phyloP scores from a whole-genome alignment of 345 rosid species.

The Lagerstroemia speciosa region DNA sequence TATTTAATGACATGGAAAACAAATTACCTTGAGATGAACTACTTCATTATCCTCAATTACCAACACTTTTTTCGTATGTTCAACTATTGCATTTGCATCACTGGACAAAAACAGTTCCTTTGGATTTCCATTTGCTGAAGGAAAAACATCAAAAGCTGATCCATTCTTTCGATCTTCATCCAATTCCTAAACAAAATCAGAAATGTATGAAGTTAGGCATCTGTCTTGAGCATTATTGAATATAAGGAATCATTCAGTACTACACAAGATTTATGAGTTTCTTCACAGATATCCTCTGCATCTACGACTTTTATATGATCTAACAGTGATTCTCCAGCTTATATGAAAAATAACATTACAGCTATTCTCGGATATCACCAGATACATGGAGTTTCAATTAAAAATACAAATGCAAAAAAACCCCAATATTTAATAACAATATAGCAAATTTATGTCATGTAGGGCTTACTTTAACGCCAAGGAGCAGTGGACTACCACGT shows the following conservation, averaged over 20 bases:
- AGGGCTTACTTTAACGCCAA: constrained; percentile 81
- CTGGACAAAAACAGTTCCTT: constrained; percentile 79
- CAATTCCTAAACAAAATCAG: constrained; percentile 38
- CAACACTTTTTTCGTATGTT: constrained; percentile 83
- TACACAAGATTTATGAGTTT: neutral
- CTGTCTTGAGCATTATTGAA: neutral
- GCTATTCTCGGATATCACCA: neutral
- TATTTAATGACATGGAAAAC: neutral
- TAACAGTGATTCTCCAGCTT: too few relatives aligned
- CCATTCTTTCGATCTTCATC: constrained; percentile 32
- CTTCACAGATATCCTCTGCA: neutral
- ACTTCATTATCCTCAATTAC: constrained; percentile 91
- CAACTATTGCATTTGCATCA: constrained; percentile 83
- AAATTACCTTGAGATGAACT: constrained; percentile 72
- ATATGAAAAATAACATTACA: too few relatives aligned
- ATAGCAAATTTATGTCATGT: neutral
- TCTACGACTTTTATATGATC: neutral
- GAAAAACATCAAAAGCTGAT: constrained; percentile 15
- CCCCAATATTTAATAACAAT: neutral
- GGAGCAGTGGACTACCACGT: constrained; percentile 86
- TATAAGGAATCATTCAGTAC: neutral
- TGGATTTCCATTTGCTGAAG: constrained; percentile 55
- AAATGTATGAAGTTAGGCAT: neutral
- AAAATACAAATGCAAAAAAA: neutral
- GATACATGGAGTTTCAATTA: too few relatives aligned